Evolutionary conservation across 352 stramenopile species (phyloP), one percentile per base, ranked within the genome.

Genomic region (Pythium sukuiense): DNA sequence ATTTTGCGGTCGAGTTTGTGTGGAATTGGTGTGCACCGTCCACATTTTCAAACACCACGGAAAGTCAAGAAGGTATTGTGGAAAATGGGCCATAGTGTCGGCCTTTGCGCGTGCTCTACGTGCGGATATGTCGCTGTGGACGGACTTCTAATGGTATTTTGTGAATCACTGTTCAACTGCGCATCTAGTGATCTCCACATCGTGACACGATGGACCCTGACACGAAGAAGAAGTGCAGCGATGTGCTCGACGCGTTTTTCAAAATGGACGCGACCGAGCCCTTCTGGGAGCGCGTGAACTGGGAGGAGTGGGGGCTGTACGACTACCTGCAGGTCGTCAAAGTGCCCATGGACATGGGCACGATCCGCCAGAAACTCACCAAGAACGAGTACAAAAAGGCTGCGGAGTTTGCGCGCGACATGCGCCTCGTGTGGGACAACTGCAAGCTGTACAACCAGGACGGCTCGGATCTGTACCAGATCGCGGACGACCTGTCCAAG

Each of bases 271-370:
- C 70, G 59, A 88, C 82, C 43, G 87, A 93, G 63, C 79, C 87
- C 1, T 95, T 95, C 61, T 85, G 78, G 26, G 85, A 95, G 76
- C 87, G 87, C 64, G 87, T 95, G 59, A 95, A 95, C 74, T 95
- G 87, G 87, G 87, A 95, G 63, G 87, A 95, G 64, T 95, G 85
- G 86, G 86, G 84, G 9, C 79, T 98, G 14, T 89, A 93, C 56
- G 90, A 97, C 79, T 98, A 98, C 76, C 70, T 95, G 41, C 78
- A 95, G 65, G 79, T 97, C 53, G 85, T 98, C 37, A 98, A 97
- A 67, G 81, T 85, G 63, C 92, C 92, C 39, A 97, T 97, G 89
- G 92, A 98, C 71, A 76, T 98, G 33, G 89, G 89, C 45, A 96
- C 92, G 30, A 88, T 98, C 46, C 85, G 84, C 61, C 72, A 11